Base-by-base conservation (phyloP, 1,284 basidiomycete genomes). In the Erythrobasidium hasegawianum region DNA sequence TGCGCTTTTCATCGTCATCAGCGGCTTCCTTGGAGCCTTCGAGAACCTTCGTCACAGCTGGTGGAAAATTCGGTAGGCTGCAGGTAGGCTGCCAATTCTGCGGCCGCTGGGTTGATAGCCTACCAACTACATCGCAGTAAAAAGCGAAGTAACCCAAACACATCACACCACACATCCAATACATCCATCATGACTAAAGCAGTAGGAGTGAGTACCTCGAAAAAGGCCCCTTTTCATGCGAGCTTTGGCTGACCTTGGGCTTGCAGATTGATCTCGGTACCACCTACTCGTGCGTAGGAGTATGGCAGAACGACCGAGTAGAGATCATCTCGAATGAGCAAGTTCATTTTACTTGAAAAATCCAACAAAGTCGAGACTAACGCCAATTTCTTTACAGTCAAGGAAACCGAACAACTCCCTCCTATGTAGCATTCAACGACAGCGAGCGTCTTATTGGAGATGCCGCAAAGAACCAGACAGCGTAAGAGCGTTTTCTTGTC, bases 221-320 rank as follows among this genome's bases (percentile, higher is more conserved):
- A 18, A 29, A 8, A 13, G 38, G 26, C 26, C 47, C 2, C 38
- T 47, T n/a, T 47, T 27, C 33, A 11, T 5, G 11, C 33, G 33
- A 33, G 33, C 33, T 78, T 68, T 77, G 77, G 71, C 33, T 33
- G 33, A 33, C 33, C 11, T 33, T 33, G 33, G 33, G 5, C 11
- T 33, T 11, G 11, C 33, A 33, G 33, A 79, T 80, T 72, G 79
- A 79, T 71, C 71, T 80, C 68, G 79, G 79, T 57, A 80, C 79
- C 43, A 80, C 79, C 61, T 76, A 76, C 75, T 76, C 75, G 24
- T 92, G 93, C 80, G 93, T 96, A 74, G 93, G 91, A 83, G 90
- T 95, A 76, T 95, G 91, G 93, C 90, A 93, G 83, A 94, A 96
- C 80, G 93, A 96, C 85, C 90, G 92, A 77, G 93, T 96, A 76